Base-by-base conservation (phyloP, 306 rosid species). In the Quercus cerris region DNA sequence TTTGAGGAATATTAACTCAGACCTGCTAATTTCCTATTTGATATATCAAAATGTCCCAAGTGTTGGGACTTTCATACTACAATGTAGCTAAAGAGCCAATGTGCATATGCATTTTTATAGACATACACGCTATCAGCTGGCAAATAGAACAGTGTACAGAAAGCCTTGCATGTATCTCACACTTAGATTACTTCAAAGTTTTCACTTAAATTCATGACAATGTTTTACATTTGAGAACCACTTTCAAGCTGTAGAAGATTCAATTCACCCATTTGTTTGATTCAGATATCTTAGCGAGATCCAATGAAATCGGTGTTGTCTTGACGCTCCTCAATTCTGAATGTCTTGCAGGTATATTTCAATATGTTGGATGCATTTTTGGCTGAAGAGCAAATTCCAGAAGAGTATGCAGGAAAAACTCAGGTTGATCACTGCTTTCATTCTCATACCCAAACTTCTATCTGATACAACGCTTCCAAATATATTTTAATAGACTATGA, bases 301-400 rank as follows among this genome's bases (percentile, higher is more conserved):
- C 56, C 75, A 41, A 57, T 38, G 63, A 71, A 82, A 44, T 52
- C 28, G 51, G 44, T 61, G 78, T 71, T 57, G 52, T 44, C 33
- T 52, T 72, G 80, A 38, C 70, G 58, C 75, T 79, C 46, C 78
- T 72, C 44, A 81, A 74, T 58, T 61, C 30, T 71, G 52, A 56
- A 83, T 80, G 75, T 30, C 56, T 75, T 72, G 83, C 92, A 93
- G 99, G 93, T 91, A 52, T 93, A 90, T 81, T 91, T 91, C 82
- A 81, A 76, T 76, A 91, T 91, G 98, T 78, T 91, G 81, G 99
- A 95, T 80, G 93, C 94, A 51, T 64, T 87, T 52, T 74, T 95
- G 91, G 94, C 94, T 20, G 96, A 88, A 81, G 94, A 95, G 86
- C 84, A 82, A 81, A 83, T 85, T 81, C 87, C 92, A 56, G 91